Conservation (phyloP, 345 rosid genomes). For the Eucalyptus coolabah region DNA sequence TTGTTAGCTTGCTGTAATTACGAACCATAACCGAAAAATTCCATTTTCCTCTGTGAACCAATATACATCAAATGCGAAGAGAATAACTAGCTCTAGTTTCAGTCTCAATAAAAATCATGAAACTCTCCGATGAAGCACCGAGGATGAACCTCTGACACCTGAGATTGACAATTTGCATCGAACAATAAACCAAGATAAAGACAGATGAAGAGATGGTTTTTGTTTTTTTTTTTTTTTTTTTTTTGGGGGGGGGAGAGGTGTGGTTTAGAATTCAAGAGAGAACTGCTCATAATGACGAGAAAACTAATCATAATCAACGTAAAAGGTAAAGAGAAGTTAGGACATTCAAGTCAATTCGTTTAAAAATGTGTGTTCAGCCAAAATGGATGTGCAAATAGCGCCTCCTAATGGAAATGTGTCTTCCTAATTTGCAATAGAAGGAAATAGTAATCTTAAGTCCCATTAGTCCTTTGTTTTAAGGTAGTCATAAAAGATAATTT, state of each 20-base stretch:
- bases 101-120: neutral
- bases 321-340: neutral
- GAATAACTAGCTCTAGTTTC: neutral
- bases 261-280: neutral
- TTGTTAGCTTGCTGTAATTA: neutral
- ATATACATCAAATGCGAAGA: neutral
- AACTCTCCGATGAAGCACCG: neutral
- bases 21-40: neutral
- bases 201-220: neutral
- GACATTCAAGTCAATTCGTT: neutral
- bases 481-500: neutral
- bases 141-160: neutral
- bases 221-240: too few relatives aligned
- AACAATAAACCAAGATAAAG: neutral
- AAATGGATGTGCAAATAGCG: neutral
- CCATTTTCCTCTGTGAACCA: neutral
- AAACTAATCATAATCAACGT: neutral
- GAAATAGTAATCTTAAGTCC: neutral
- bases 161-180: neutral
- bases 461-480: neutral
- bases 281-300: neutral
- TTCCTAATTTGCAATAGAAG: neutral
- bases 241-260: too few relatives aligned
- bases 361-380: neutral
- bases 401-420: neutral